A percentile compares a stretch with the other conserved stretches of the same genome.
phyloP scores from a whole-genome alignment of 352 stramenopile genomes.

The Globisporangium sylvaticum region DNA sequence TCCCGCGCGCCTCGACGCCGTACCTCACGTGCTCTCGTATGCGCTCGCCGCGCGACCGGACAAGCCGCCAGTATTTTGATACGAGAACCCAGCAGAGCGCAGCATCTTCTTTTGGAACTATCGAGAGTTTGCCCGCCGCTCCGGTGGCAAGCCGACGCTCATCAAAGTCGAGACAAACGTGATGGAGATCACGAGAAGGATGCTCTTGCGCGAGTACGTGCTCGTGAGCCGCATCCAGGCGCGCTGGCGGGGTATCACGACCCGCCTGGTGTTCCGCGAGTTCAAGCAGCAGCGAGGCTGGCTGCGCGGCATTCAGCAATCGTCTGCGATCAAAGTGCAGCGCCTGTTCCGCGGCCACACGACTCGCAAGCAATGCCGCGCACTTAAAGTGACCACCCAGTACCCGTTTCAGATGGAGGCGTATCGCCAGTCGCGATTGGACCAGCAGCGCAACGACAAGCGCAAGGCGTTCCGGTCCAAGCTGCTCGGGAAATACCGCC shows the following conservation, averaged over 20 bases:
- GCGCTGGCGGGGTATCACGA: slow-evolving; percentile 55
- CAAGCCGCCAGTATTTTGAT: slow-evolving; percentile 69
- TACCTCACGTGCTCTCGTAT: slow-evolving; percentile 66
- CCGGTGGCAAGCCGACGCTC: slow-evolving; percentile 48
- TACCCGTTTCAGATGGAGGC: slow-evolving; percentile 38
- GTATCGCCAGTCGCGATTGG: slow-evolving; percentile 34
- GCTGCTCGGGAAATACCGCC: slow-evolving; percentile 58
- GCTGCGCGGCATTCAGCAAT: slow-evolving; percentile 54
- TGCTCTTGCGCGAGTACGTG: slow-evolving; percentile 54
- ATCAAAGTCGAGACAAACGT: slow-evolving; percentile 77
- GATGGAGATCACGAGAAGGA: slow-evolving; percentile 58
- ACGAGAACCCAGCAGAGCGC: slow-evolving; percentile 57
- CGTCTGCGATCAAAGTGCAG: slow-evolving; percentile 70
- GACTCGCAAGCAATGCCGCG: slow-evolving; percentile 27
- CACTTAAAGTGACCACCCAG: slow-evolving; percentile 36
- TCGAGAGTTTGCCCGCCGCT: slow-evolving; percentile 66
- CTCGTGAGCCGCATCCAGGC: slow-evolving; percentile 75
- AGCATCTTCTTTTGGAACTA: slow-evolving; percentile 73
- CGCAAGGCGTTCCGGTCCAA: slow-evolving; percentile 35
- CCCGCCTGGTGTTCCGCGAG: slow-evolving; percentile 56
- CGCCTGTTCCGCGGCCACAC: slow-evolving; percentile 47
- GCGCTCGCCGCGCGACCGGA: slow-evolving; percentile 32
- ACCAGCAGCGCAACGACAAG: slow-evolving; percentile 21
- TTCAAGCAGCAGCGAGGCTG: slow-evolving; percentile 64
- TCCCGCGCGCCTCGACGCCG: slow-evolving; percentile 42